These are phyloP conservation scores for Trifolium fragiferum DNA, from an alignment of 306 rosid genomes.

Conservation along the genomic window DNA sequence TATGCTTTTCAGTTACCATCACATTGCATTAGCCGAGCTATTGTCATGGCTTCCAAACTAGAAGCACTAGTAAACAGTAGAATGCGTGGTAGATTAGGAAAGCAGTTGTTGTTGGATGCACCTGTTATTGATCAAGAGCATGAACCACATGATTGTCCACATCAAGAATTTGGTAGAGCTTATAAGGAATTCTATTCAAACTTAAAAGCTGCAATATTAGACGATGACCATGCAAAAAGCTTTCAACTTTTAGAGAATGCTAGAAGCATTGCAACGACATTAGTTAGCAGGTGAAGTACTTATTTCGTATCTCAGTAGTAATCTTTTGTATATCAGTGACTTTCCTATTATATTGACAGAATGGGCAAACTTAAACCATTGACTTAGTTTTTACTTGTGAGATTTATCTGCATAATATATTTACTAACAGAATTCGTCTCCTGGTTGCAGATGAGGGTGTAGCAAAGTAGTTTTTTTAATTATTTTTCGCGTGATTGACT, in stretches of 20 bases:
- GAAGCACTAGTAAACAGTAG: constrained; percentile 66
- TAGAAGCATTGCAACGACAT: constrained; percentile 61
- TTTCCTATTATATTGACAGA: not conserved
- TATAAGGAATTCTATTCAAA: constrained; percentile 58
- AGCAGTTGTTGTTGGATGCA: constrained; percentile 41
- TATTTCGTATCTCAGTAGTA: constrained; percentile 11
- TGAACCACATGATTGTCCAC: constrained; percentile 33
- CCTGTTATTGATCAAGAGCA: constrained; percentile 40
- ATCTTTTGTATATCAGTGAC: not conserved
- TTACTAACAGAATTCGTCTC: constrained; percentile 4
- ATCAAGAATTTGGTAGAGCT: constrained; percentile 40
- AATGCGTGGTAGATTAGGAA: constrained; percentile 47
- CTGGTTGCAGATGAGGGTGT: constrained; percentile 13
- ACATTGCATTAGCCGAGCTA: constrained; percentile 69
- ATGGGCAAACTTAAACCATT: constrained; percentile 16
- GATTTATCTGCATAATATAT: constrained; percentile 14
- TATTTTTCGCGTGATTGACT: constrained; percentile 5
- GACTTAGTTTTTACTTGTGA: constrained; percentile 7
- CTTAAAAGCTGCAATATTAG: constrained; percentile 56
- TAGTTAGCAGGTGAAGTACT: constrained; percentile 50
- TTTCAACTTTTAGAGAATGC: constrained; percentile 59
- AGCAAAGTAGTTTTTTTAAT: constrained; percentile 3
- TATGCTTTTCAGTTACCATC: constrained; percentile 70
- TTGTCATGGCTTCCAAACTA: constrained; percentile 73
- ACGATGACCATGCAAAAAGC: constrained; percentile 51